Conservation (phyloP, 148 eudicot genomes). For the Fagopyrum homotropicum region DNA sequence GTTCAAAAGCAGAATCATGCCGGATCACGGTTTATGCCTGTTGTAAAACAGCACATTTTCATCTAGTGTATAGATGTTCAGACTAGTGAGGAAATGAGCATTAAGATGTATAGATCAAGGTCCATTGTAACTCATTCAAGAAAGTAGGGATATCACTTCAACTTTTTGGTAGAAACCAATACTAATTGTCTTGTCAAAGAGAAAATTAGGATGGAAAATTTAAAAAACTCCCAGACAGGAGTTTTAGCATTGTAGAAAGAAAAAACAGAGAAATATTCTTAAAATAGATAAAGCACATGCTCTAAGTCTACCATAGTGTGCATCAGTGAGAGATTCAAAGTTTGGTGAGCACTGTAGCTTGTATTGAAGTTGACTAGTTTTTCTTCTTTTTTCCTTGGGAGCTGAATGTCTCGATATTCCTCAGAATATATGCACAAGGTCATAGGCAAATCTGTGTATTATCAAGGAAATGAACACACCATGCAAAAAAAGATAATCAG, state of each 20-base stretch:
- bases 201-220: no score
- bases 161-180: not conserved
- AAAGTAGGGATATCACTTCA: not conserved
- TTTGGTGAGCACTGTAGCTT: slow-evolving; percentile 6
- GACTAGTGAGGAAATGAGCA: no score
- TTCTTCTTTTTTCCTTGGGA: slow-evolving; percentile 8
- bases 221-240: not conserved
- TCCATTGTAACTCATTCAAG: not conserved
- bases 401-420: slow-evolving; percentile 3
- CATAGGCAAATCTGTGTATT: slow-evolving; percentile 73
- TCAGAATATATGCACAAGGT: slow-evolving; percentile 84
- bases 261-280: not conserved
- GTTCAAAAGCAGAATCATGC: no score
- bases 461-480: slow-evolving; percentile 47
- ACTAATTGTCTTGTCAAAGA: not conserved
- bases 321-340: not conserved
- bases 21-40: no score
- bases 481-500: not conserved
- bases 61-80: no score
- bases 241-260: not conserved
- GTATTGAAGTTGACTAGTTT: slow-evolving; percentile 1
- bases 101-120: not conserved
- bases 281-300: not conserved
- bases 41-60: no score
- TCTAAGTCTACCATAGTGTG: not conserved